Evolutionary conservation across 1,284 basidiomycete species (phyloP).

Genomic region (Moesziomyces aphidis): DNA sequence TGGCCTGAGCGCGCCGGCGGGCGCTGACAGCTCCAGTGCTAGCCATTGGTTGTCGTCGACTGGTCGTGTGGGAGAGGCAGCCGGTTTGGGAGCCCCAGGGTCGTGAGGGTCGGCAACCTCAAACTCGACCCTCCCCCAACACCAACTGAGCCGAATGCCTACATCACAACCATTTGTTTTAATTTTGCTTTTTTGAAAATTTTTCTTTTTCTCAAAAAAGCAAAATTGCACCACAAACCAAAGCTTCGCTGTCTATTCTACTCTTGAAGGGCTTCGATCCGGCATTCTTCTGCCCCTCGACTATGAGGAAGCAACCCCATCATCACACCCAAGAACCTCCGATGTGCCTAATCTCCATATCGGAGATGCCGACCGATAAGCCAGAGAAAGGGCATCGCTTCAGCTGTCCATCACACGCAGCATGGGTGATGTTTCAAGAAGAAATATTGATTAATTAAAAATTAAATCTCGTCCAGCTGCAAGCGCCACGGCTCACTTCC

Average conservation of each 20-base stretch:
- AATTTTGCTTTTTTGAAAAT: too few species aligned
- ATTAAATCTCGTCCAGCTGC: not conserved
- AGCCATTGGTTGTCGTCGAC: not conserved
- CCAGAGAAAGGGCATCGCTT: too few species aligned
- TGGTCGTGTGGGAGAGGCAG: not conserved
- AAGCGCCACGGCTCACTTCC: conserved; percentile 3
- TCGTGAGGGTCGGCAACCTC: not conserved
- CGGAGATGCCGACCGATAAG: too few species aligned
- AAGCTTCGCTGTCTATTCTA: too few species aligned
- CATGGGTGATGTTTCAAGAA: too few species aligned
- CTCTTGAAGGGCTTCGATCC: too few species aligned
- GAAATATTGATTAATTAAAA: too few species aligned
- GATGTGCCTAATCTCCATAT: too few species aligned
- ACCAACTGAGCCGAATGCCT: not conserved
- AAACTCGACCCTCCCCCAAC: not conserved
- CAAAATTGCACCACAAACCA: not conserved
- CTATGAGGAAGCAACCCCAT: too few species aligned
- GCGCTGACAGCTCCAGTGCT: not conserved
- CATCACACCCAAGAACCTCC: too few species aligned
- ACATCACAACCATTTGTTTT: not conserved
- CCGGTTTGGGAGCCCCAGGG: not conserved
- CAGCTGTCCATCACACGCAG: too few species aligned
- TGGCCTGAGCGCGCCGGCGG: not conserved
- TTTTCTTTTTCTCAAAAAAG: not conserved
- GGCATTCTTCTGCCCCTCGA: too few species aligned